phyloP scores from a whole-genome alignment of 2,329 filamentous ascomycete species.

The Penicillium aurantiogriseum region DNA sequence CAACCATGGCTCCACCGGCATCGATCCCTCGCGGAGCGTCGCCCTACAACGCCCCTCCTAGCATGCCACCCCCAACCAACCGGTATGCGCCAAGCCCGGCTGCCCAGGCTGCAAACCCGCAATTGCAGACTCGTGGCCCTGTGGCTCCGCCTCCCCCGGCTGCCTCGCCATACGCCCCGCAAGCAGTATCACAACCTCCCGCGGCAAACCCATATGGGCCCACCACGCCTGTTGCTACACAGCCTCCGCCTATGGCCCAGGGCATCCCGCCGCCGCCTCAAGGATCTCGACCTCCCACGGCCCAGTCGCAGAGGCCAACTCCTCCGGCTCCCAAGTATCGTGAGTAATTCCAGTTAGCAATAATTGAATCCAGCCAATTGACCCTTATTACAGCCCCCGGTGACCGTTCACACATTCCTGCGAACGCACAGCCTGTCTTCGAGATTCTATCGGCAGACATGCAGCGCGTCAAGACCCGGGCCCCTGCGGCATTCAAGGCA shows the following conservation, averaged over 20 bases:
- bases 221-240: slow-evolving; percentile 48
- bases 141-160: slow-evolving; percentile 50
- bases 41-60: slow-evolving; percentile 79
- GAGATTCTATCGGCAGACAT: slow-evolving; percentile 81
- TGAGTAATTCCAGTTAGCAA: slow-evolving; percentile 34
- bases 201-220: slow-evolving; percentile 46
- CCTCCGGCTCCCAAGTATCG: slow-evolving; percentile 65
- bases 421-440: slow-evolving; percentile 71
- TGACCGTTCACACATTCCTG: slow-evolving; percentile 85
- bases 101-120: slow-evolving; percentile 52
- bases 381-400: slow-evolving; percentile 55
- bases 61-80: slow-evolving; percentile 66
- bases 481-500: slow-evolving; percentile 78
- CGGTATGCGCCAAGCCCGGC: slow-evolving; percentile 71
- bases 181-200: slow-evolving; percentile 37
- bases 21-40: slow-evolving; percentile 69
- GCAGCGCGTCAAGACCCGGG: slow-evolving; percentile 80
- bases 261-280: slow-evolving; percentile 39
- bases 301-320: slow-evolving; percentile 50
- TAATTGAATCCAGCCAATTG: slow-evolving; percentile 15
- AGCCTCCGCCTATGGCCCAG: slow-evolving; percentile 29
- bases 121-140: slow-evolving; percentile 46
- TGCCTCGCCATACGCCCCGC: slow-evolving; percentile 60
- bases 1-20: slow-evolving; percentile 51
- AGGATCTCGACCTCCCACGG: slow-evolving; percentile 47